A percentile compares a stretch with the other conserved stretches of the same genome.
phyloP scores from a whole-genome alignment of 1,284 basidiomycete species.

The Ustilago lituana region DNA sequence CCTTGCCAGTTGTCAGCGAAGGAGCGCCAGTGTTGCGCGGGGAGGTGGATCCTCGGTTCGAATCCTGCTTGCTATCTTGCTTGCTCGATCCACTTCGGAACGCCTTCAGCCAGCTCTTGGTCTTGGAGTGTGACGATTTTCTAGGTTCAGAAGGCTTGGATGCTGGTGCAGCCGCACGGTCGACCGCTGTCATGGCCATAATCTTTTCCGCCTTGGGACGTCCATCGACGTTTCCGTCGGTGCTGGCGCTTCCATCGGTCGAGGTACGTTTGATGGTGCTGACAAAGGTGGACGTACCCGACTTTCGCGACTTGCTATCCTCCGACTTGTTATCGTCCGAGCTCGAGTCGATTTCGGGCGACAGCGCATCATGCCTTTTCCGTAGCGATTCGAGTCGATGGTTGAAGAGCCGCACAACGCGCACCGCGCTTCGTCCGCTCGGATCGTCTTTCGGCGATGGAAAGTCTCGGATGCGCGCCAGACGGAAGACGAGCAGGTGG shows the following conservation, averaged over 20 bases:
- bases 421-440: slow-evolving; percentile 47
- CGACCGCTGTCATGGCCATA: slow-evolving; percentile 53
- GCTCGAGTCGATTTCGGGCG: slow-evolving; percentile 49
- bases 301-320: slow-evolving; percentile 36
- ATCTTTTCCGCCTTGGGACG: slow-evolving; percentile 58
- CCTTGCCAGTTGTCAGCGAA: slow-evolving; percentile 19
- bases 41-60: background rate
- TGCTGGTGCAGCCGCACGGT: slow-evolving; percentile 6
- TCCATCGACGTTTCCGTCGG: slow-evolving; percentile 23
- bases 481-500: slow-evolving; percentile 62
- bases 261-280: slow-evolving; percentile 62
- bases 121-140: slow-evolving; percentile 49
- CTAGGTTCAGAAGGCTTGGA: slow-evolving; percentile 18
- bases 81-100: slow-evolving; percentile 49
- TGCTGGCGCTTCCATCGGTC: slow-evolving; percentile 25
- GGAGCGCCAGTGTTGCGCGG: slow-evolving; percentile 2
- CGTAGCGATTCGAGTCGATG: slow-evolving; percentile 57
- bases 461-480: slow-evolving; percentile 60
- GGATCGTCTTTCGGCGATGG: slow-evolving; percentile 48
- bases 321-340: slow-evolving; percentile 52
- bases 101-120: slow-evolving; percentile 60
- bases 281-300: slow-evolving; percentile 54
- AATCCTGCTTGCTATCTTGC: slow-evolving; percentile 13
- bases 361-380: slow-evolving; percentile 55
- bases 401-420: slow-evolving; percentile 54